Percentiles rank a stretch among this genome's conserved stretches.
Conservation (phyloP, 371 early-diverging fungal genomes). For the Syncephalastrum racemosum region DNA sequence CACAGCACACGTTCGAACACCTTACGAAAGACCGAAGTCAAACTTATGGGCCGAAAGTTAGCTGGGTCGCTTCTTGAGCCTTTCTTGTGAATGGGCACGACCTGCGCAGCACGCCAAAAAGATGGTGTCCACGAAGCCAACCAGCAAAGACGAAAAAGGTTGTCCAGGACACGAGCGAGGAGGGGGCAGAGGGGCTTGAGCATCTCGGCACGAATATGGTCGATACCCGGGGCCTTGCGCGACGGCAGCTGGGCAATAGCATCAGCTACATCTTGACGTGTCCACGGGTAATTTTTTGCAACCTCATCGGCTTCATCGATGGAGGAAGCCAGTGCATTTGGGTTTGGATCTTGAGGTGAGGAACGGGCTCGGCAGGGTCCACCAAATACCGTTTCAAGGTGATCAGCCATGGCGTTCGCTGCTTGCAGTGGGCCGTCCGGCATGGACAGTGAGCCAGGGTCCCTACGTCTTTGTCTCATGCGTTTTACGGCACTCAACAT, state of each 20-base stretch:
- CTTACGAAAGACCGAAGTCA: constrained; percentile 19
- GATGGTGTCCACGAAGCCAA: constrained; percentile 17
- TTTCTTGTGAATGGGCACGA: constrained; percentile 26
- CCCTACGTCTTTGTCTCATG: no score
- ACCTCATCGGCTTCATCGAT: neutral
- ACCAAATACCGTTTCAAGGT: constrained; percentile 7
- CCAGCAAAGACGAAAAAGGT: constrained; percentile 21
- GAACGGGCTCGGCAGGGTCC: no score
- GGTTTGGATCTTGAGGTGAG: no score
- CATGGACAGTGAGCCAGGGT: no score
- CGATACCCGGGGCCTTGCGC: constrained; percentile 22
- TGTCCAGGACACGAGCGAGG: constrained; percentile 7
- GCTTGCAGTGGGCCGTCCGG: constrained; percentile 9
- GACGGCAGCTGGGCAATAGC: constrained; percentile 3
- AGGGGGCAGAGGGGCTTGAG: constrained; percentile 9
- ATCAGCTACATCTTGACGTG: neutral
- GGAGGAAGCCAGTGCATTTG: neutral
- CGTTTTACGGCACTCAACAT: no score
- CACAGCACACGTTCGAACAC: constrained; percentile 16
- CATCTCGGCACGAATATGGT: constrained; percentile 29
- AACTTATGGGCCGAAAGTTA: constrained; percentile 21
- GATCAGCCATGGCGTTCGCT: constrained; percentile 8
- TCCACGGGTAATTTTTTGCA: neutral
- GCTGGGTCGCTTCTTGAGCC: constrained; percentile 9
- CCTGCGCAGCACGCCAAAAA: constrained; percentile 23